These are phyloP conservation scores for Naganishia onofrii DNA, from an alignment of 768 basidiomycete genomes.

Conservation along the genomic window DNA sequence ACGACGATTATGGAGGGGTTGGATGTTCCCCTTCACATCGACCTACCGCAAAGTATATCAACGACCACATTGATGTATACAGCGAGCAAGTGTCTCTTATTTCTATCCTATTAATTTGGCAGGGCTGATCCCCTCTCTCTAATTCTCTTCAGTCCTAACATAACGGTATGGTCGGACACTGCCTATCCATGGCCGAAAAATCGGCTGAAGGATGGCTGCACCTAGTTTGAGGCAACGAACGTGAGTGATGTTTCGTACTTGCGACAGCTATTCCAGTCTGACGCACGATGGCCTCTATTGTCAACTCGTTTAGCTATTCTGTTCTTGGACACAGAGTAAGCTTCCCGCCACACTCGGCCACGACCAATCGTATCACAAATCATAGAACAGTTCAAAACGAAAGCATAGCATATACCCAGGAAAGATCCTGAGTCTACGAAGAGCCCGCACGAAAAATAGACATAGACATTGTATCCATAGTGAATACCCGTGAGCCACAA, in stretches of 20 bases:
- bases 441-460: neutral
- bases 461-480: conserved; percentile 24
- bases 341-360: neutral
- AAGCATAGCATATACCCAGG: neutral
- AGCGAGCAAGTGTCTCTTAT: neutral
- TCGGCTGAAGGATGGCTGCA: conserved; percentile 6
- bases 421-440: neutral
- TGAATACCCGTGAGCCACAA: neutral
- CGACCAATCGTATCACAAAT: neutral
- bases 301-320: too few relatives aligned
- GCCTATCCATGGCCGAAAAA: conserved; percentile 20
- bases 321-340: neutral
- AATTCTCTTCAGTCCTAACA: conserved; percentile 20
- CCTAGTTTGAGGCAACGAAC: neutral
- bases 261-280: neutral
- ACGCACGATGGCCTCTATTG: neutral
- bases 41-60: conserved; percentile 21
- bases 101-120: neutral
- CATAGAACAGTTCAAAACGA: neutral
- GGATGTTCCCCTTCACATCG: conserved; percentile 16
- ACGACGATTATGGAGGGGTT: conserved; percentile 7
- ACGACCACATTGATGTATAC: conserved; percentile 17
- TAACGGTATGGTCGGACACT: conserved; percentile 16
- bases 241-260: neutral
- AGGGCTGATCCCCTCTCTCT: too few relatives aligned